Evolutionary conservation across 805 yeast genomes (phyloP).

Genomic region (Candida nonsorbophila): DNA sequence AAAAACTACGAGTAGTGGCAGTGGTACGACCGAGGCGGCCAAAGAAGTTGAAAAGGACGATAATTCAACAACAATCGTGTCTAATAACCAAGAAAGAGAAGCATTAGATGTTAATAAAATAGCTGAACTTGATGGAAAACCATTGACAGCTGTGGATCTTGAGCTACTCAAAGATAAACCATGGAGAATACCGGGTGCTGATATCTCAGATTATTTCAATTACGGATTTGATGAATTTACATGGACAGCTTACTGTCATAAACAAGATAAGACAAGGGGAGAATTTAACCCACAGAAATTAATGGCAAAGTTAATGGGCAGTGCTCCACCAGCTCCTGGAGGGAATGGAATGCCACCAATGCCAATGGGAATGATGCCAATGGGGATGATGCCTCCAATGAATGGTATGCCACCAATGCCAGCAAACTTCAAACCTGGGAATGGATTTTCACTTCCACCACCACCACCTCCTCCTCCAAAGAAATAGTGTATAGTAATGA

Average conservation of each 20-base stretch:
- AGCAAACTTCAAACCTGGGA: slow-evolving; percentile 11
- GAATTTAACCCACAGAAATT: slow-evolving; percentile 81
- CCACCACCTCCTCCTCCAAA: slow-evolving; percentile 17
- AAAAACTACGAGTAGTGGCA: slow-evolving; percentile 18
- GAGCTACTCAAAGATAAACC: slow-evolving; percentile 90
- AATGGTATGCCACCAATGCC: slow-evolving; percentile 15
- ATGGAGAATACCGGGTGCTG: slow-evolving; percentile 98
- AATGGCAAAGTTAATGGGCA: slow-evolving; percentile 54
- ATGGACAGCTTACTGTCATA: slow-evolving; percentile 88
- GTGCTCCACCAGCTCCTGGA: slow-evolving; percentile 13
- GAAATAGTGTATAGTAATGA: slow-evolving; percentile 2
- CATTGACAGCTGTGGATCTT: slow-evolving; percentile 74
- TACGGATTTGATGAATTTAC: slow-evolving; percentile 95
- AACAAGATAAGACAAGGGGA: slow-evolving; percentile 75
- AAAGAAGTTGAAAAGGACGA: slow-evolving; percentile 15
- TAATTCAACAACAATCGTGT: slow-evolving; percentile 30
- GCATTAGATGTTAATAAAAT: slow-evolving; percentile 64
- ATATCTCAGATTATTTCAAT: slow-evolving; percentile 89
- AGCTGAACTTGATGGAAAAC: slow-evolving; percentile 73
- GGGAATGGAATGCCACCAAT: slow-evolving; percentile 13
- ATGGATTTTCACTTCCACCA: slow-evolving; percentile 10
- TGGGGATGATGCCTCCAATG: slow-evolving; percentile 9
- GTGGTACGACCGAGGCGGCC: slow-evolving; percentile 26
- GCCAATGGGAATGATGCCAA: slow-evolving; percentile 13
- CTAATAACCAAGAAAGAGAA: slow-evolving; percentile 32